Base-by-base conservation (phyloP, 768 basidiomycete genomes). In the Leucogyrophana mollusca region DNA sequence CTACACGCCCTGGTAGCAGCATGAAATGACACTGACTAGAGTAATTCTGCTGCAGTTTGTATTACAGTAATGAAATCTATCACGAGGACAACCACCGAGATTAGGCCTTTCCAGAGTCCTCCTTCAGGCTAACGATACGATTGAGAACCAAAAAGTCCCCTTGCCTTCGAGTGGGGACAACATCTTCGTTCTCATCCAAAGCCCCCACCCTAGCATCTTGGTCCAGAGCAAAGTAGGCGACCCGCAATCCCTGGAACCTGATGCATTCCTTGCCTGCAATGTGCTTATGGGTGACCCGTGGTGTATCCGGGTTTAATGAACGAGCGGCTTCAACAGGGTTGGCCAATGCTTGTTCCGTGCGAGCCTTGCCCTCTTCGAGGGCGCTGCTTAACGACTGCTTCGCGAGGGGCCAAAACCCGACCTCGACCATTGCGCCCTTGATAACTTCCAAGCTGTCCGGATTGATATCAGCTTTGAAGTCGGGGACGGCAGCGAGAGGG, bases 151-250 rank as follows among this genome's bases (percentile, higher is more conserved):
- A 57, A 61, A 77, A 78, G 65, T 96, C 94, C 4, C 86, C 90
- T 46, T 85, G 81, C 35, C 72, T 74, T 35, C 72, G 68, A 3
- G 69, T 73, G 3, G 74, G 65, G 20, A 61, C 56, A 14, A 58
- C 67, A 1, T 67, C 70, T 1, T 68, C 76, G 4, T 70, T 65
- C 51, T 84, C 79, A 11, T 84, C 78, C 22, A 95, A 64, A 45
- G 76, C 79, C 13, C 77, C 79, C 27, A 94, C 57, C 27, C 77
- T 73, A 30, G 93, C 73, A 57, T 97, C 94, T 65, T 84, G 87
- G 64, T 99, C 96, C 21, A 98, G 72, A 16, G 90, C 80, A 60
- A 99, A 98, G 72, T 97, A 99, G 3, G 87, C 96, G 38, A 97
- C 85, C 9, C 96, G 83, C 59, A 97, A 74, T 7, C 94, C 96